Percentiles rank a stretch among this genome's conserved stretches.
Conservation (phyloP, 352 stramenopile genomes). For the Phytophthora cactorum region DNA sequence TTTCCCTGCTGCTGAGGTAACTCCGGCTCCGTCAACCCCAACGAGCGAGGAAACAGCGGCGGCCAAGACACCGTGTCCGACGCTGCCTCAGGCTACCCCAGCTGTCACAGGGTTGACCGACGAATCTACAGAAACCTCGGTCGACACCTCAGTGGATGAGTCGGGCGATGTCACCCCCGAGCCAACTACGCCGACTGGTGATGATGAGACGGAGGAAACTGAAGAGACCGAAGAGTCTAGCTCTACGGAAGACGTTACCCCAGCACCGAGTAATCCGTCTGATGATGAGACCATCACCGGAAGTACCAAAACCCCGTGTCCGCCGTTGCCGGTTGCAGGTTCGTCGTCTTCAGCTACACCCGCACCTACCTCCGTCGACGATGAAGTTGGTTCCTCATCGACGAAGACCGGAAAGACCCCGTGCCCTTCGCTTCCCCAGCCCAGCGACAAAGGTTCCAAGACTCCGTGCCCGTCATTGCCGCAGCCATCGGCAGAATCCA, state of each 20-base stretch:
- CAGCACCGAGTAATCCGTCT: conserved; percentile 20
- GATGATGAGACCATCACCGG: conserved; percentile 8
- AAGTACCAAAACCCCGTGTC: conserved; percentile 26
- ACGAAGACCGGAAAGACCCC: conserved; percentile 30
- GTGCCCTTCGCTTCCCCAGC: conserved; percentile 29
- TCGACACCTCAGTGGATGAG: conserved; percentile 4
- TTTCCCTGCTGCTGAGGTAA: not conserved
- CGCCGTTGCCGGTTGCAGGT: conserved; percentile 22
- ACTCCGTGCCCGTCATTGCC: conserved; percentile 32
- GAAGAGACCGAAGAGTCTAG: conserved; percentile 10
- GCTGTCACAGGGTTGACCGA: conserved; percentile 12
- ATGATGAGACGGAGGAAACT: conserved; percentile 19
- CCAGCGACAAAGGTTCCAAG: conserved; percentile 15
- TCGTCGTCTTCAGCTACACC: conserved; percentile 37
- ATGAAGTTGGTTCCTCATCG: conserved; percentile 24
- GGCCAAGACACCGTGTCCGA: conserved; percentile 25
- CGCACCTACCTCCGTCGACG: conserved; percentile 29
- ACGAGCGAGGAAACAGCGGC: conserved; percentile 13
- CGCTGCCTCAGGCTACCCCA: conserved; percentile 20
- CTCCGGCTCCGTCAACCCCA: not conserved
- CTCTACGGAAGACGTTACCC: conserved; percentile 24
- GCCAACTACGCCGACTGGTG: conserved; percentile 20
- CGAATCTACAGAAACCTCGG: conserved; percentile 15
- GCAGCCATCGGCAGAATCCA: conserved; percentile 21
- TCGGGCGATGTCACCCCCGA: conserved; percentile 12